Evolutionary conservation across 495 filamentous ascomycete genomes (phyloP), one percentile per base, ranked within the genome.

Genomic region (Ramalina intermedia): DNA sequence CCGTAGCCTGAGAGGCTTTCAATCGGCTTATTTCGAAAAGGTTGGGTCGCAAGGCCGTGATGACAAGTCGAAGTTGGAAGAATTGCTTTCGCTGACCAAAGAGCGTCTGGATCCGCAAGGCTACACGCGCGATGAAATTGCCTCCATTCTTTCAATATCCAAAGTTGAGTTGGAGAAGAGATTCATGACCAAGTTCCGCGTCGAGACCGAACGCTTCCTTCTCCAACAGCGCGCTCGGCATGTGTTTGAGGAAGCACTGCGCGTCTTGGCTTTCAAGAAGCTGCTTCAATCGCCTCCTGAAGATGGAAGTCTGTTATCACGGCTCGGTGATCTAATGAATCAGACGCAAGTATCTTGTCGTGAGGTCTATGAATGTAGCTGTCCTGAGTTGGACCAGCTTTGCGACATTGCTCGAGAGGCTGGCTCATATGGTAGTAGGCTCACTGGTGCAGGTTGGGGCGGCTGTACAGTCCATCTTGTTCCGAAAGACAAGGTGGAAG

Each of bases 371-470:
- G 85, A 94, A 53, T 96, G 93, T 68, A 87, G 81, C 56, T 91
- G 87, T 49, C 78, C 82, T 0, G 86, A 96, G 64, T 75, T 96
- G 29, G 93, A 98, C 61, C 73, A 84, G 47, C 74, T 98, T 37
- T 96, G 89, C 61, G 58, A 66, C 24, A 80, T 96, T 54, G 90
- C 91, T 1, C 72, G 79, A 12, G 67, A 66, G 39, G 84, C 82
- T 4, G 91, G 93, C 18, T 75, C 81, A 37, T 90, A 84, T 64
- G 93, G 91, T 18, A 85, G 82, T 55, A 74, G 91, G 8, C 66
- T 96, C 58, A 98, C 91, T 2, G 91, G 91, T 43, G 91, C 91
- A 14, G 91, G 91, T 24, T 98, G 91, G 91, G 91, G 91, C 52
- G 91, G 91, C 12, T 96, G 93, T 64, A 87, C 76, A 40, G 90